Base-by-base conservation (phyloP, 1,284 basidiomycete genomes). In the Pseudozyma tsukubaensis region DNA sequence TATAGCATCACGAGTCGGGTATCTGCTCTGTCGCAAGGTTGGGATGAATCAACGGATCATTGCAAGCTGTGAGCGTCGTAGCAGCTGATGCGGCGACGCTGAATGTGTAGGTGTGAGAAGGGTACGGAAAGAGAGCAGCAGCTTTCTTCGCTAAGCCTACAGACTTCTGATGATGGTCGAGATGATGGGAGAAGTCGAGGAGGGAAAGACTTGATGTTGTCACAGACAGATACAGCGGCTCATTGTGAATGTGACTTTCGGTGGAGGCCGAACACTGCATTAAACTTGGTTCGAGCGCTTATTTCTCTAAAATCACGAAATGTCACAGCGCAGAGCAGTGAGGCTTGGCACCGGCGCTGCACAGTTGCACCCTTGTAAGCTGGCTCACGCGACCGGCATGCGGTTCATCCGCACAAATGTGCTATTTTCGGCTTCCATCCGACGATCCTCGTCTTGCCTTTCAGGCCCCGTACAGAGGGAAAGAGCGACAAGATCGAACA, bases 1-100 rank as follows among this genome's bases (percentile, higher is more conserved):
- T 29, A 32, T 24, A 8, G 47, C 67, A 70, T 70, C 32, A 47
- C 60, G 66, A 21, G 21, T 24, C 29, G 10, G 32, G n/a, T 10
- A 29, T 18, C 42, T 16, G 42, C 12, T 12, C 16, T 16, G 8
- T 14, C 6, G 24, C 24, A 29, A 29, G 3, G 24, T 29, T 43
- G 42, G 42, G n/a, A 9, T 43, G 42, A 43, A 43, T 24, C 19
- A 24, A 45, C 45, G 14, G 39, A 49, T n/a, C n/a, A 13, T n/a
- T 24, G 37, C 37, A 39, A 4, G 14, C 37, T 29, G 24, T 29
- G 24, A 29, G 24, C 24, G 24, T 29, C 24, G 24, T 29, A 29
- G 24, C 3, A 29, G 24, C 24, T 29, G 24, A 29, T 29, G 3
- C 24, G 24, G 24, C 24, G 24, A 29, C 3, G 24, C 24, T 29